These are phyloP conservation scores for Diaporthe aspalathi DNA, from an alignment of 2,329 filamentous ascomycete genomes.

Conservation along the genomic window DNA sequence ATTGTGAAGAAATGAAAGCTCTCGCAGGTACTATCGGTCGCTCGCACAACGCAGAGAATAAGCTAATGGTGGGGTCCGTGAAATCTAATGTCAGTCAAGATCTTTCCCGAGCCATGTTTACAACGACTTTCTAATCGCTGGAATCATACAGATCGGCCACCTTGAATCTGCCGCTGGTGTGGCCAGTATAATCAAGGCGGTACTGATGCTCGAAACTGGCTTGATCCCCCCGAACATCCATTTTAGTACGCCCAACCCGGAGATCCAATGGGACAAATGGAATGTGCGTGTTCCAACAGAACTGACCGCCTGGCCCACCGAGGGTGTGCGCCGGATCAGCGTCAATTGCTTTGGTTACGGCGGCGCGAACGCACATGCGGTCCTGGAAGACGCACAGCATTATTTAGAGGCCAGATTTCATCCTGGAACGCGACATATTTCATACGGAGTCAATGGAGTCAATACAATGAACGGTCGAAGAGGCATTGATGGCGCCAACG, in stretches of 20 bases:
- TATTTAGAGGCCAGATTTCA: background rate
- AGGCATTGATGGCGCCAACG: background rate
- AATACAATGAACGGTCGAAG: no score
- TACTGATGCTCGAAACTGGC: constrained; percentile 26
- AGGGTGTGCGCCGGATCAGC: constrained; percentile 38
- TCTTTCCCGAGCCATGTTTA: background rate
- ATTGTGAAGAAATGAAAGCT: constrained; percentile 26
- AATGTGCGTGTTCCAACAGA: constrained; percentile 36
- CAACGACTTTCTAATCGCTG: background rate
- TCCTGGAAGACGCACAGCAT: constrained; percentile 47
- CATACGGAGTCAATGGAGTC: background rate
- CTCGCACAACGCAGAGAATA: background rate
- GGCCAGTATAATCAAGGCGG: constrained; percentile 30
- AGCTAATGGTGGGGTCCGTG: constrained; percentile 38
- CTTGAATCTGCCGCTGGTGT: constrained; percentile 24
- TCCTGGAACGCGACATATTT: background rate
- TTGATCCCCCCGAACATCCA: constrained; percentile 45
- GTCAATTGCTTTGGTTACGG: constrained; percentile 59
- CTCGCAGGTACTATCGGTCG: constrained; percentile 3
- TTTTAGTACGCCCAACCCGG: constrained; percentile 41
- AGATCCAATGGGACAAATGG: constrained; percentile 33
- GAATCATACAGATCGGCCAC: constrained; percentile 37
- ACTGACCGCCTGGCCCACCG: constrained; percentile 38
- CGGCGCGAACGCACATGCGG: constrained; percentile 57
- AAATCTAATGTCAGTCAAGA: constrained; percentile 38